phyloP scores from a whole-genome alignment of 352 stramenopile species.

The Globisporangium polare region DNA sequence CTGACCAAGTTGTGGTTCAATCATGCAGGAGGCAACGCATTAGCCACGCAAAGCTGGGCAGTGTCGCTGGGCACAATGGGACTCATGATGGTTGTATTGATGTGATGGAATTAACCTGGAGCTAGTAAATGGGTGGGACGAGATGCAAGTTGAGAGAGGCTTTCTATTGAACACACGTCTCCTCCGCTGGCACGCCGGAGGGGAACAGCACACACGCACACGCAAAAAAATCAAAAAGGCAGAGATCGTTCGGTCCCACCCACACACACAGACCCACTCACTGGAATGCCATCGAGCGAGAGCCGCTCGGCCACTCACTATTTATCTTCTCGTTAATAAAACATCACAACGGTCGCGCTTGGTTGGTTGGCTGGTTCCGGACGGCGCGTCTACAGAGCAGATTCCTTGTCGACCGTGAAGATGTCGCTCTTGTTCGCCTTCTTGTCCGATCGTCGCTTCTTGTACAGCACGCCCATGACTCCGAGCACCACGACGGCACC shows the following conservation, averaged over 20 bases:
- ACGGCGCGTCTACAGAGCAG: slow-evolving; percentile 46
- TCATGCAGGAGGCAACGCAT: not conserved
- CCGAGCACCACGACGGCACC: slow-evolving; percentile 44
- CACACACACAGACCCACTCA: slow-evolving; percentile 6
- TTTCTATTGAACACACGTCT: slow-evolving; percentile 15
- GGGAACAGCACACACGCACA: slow-evolving; percentile 12
- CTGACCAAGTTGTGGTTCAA: slow-evolving; percentile 12
- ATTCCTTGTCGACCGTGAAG: slow-evolving; percentile 80
- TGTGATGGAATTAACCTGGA: not conserved
- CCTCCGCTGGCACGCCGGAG: slow-evolving; percentile 1
- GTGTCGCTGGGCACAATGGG: not conserved
- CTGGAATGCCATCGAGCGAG: slow-evolving; percentile 9
- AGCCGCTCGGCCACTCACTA: slow-evolving; percentile 24
- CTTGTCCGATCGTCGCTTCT: slow-evolving; percentile 59
- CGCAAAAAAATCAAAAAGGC: slow-evolving; percentile 9
- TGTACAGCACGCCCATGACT: slow-evolving; percentile 48
- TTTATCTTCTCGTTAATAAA: slow-evolving; percentile 22
- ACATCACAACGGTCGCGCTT: slow-evolving; percentile 16
- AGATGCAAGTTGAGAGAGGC: slow-evolving; percentile 5
- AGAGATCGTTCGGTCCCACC: slow-evolving; percentile 2
- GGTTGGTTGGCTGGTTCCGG: slow-evolving; percentile 17
- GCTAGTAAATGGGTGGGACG: not conserved
- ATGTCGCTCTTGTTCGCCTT: slow-evolving; percentile 49
- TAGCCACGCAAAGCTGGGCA: not conserved
- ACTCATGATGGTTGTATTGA: slow-evolving; percentile 1